phyloP scores from a whole-genome alignment of 208 protist genomes.

The Acanthamoeba pearcei region DNA sequence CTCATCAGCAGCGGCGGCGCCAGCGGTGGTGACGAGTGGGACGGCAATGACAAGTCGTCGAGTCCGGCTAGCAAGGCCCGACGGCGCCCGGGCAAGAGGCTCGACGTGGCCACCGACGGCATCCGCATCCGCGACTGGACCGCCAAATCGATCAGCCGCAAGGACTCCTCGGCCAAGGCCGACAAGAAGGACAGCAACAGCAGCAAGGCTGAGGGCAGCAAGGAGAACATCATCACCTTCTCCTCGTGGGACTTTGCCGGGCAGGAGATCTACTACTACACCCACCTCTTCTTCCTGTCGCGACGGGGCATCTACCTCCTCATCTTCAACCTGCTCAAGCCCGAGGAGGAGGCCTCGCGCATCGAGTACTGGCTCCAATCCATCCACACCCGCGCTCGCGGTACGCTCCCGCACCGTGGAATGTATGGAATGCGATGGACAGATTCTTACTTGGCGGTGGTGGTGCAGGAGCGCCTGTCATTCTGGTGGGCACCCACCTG shows the following conservation, averaged over 20 bases:
- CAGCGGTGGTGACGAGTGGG: neutral
- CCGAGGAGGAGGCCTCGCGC: neutral
- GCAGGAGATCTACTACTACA: slow-evolving; percentile 72
- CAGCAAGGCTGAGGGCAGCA: neutral
- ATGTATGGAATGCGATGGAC: neutral
- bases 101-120: slow-evolving; percentile 65
- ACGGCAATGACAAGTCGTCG: neutral
- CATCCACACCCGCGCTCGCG: slow-evolving; percentile 60
- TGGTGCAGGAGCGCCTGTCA: slow-evolving; percentile 55
- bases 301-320: slow-evolving; percentile 54
- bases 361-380: slow-evolving; percentile 76
- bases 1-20: slow-evolving; percentile 16
- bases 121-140: slow-evolving; percentile 49
- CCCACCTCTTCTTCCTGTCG: slow-evolving; percentile 69
- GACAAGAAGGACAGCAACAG: slow-evolving; percentile 13
- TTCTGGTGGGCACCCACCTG: slow-evolving; percentile 73
- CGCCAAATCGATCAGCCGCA: slow-evolving; percentile 1
- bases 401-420: neutral
- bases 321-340: slow-evolving; percentile 73
- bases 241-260: slow-evolving; percentile 72
- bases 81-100: neutral
- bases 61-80: neutral
- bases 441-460: neutral
- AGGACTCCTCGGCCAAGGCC: neutral
- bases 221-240: slow-evolving; percentile 68